A percentile compares a stretch with the other conserved stretches of the same genome.
Conservation (phyloP, 2,329 filamentous ascomycete species). For the Gaeumannomyces tritici region DNA sequence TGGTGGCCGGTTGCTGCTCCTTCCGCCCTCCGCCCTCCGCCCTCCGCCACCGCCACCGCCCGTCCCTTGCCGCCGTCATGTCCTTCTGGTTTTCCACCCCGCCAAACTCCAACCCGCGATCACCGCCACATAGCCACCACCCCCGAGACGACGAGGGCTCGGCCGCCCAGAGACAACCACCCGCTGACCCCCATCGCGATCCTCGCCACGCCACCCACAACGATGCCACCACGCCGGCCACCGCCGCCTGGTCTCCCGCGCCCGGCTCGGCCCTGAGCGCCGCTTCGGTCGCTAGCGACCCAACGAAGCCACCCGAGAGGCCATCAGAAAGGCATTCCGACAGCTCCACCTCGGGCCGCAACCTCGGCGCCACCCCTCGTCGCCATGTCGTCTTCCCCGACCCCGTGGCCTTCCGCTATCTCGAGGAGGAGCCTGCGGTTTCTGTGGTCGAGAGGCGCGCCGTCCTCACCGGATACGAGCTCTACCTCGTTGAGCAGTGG, state of each 20-base stretch:
- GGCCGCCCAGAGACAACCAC: neutral
- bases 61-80: neutral
- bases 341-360: neutral
- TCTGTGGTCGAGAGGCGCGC: constrained; percentile 63
- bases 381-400: constrained; percentile 48
- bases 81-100: neutral
- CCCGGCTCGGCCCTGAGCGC: neutral
- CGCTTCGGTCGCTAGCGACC: neutral
- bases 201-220: neutral
- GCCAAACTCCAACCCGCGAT: neutral
- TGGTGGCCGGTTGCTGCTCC: neutral
- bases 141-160: neutral
- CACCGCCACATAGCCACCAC: neutral
- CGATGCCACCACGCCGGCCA: neutral
- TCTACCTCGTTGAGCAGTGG: constrained; percentile 97
- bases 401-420: constrained; percentile 55
- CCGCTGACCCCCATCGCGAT: neutral
- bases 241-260: neutral
- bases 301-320: neutral
- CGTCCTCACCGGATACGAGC: constrained; percentile 72
- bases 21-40: too few relatives aligned
- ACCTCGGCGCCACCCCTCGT: constrained; percentile 12
- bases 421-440: constrained; percentile 76
- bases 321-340: neutral
- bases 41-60: too few relatives aligned